These are phyloP conservation scores for Fusarium sp. DNA, from an alignment of 2,329 filamentous ascomycete species.

Conservation along the genomic window DNA sequence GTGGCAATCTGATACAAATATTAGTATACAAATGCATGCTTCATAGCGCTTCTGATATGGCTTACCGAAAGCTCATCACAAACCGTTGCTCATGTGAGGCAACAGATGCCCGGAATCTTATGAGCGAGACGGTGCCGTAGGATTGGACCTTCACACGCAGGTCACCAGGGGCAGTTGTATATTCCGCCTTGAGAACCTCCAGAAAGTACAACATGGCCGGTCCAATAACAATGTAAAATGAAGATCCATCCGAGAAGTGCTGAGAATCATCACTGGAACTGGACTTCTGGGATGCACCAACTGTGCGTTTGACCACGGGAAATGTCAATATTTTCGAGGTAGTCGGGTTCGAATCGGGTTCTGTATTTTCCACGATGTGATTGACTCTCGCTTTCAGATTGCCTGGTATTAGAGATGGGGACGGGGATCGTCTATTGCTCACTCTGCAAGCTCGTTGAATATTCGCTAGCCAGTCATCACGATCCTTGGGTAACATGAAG, in stretches of 20 bases:
- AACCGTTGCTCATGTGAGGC: slow-evolving; percentile 66
- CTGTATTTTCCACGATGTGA: slow-evolving; percentile 58
- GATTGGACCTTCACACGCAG: slow-evolving; percentile 61
- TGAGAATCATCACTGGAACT: slow-evolving; percentile 57
- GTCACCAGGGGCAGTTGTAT: slow-evolving; percentile 57
- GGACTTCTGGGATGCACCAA: slow-evolving; percentile 54
- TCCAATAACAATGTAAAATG: slow-evolving; percentile 66
- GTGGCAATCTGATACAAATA: slow-evolving; percentile 50
- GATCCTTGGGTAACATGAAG: slow-evolving; percentile 60
- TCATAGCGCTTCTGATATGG: background rate
- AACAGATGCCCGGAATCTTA: slow-evolving; percentile 63
- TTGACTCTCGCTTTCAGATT: slow-evolving; percentile 61
- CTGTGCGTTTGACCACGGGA: slow-evolving; percentile 62
- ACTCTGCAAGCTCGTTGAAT: slow-evolving; percentile 57
- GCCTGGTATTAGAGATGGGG: slow-evolving; percentile 55
- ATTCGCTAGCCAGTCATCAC: slow-evolving; percentile 62
- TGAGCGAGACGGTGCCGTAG: slow-evolving; percentile 65
- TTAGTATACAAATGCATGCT: slow-evolving; percentile 15
- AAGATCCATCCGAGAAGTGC: slow-evolving; percentile 61
- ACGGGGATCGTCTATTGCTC: slow-evolving; percentile 50
- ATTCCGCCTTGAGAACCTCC: slow-evolving; percentile 60
- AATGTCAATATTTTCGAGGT: slow-evolving; percentile 56
- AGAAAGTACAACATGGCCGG: slow-evolving; percentile 64
- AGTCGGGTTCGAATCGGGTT: slow-evolving; percentile 49
- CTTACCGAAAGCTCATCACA: slow-evolving; percentile 65